Conservation (phyloP, 2,329 filamentous ascomycete genomes). For the Fusarium lateritium region DNA sequence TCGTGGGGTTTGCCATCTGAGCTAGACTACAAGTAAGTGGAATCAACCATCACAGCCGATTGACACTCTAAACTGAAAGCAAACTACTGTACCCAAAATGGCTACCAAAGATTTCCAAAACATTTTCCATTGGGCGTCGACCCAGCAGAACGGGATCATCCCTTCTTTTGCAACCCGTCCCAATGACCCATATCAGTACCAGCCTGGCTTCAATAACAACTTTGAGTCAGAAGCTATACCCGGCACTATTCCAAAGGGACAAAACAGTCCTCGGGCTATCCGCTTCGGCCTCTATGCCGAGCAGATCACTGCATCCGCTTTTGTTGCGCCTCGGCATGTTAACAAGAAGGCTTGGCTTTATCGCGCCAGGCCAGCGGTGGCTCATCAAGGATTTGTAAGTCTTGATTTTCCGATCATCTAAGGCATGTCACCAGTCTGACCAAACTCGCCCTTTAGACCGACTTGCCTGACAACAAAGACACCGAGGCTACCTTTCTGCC, state of each 20-base stretch:
- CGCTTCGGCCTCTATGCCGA: constrained; percentile 58
- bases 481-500: constrained; percentile 35
- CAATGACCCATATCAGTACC: constrained; percentile 65
- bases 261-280: constrained; percentile 59
- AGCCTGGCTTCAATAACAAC: constrained; percentile 68
- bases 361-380: constrained; percentile 46
- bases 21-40: too few relatives aligned
- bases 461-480: constrained; percentile 15
- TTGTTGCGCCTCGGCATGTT: constrained; percentile 47
- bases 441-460: too few relatives aligned
- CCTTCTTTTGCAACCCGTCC: constrained; percentile 64
- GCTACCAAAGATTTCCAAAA: constrained; percentile 58
- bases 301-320: constrained; percentile 58
- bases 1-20: too few relatives aligned
- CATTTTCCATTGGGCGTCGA: constrained; percentile 70
- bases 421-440: too few relatives aligned
- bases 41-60: too few relatives aligned
- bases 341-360: constrained; percentile 51
- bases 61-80: too few relatives aligned
- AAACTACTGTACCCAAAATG: too few relatives aligned
- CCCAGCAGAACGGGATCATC: constrained; percentile 67
- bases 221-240: constrained; percentile 59
- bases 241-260: constrained; percentile 60
- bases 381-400: constrained; percentile 45
- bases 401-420: neutral